phyloP scores from a whole-genome alignment of 208 protist genomes.

The Acanthamoeba castellanii region DNA sequence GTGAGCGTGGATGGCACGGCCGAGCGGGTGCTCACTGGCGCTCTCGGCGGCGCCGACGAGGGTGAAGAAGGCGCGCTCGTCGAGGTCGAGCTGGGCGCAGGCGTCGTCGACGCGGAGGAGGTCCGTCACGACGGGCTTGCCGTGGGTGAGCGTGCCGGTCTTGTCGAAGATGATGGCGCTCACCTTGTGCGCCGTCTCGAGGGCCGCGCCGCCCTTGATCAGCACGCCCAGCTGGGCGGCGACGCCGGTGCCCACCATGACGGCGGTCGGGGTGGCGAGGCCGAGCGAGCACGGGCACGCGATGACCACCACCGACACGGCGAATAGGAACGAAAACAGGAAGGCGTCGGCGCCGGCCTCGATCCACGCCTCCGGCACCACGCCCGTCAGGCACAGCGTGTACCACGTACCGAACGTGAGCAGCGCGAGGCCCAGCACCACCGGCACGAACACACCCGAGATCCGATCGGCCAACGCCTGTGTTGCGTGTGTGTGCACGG shows the following conservation, averaged over 20 bases:
- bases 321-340: conserved; percentile 95
- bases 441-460: conserved; percentile 7
- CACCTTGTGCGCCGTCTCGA: conserved; percentile 92
- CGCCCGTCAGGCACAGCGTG: background rate
- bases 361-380: background rate
- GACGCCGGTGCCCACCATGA: conserved; percentile 98
- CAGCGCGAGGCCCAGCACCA: background rate
- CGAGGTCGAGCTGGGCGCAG: too few species aligned
- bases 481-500: conserved; percentile 68
- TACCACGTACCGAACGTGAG: background rate
- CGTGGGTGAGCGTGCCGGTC: conserved; percentile 96
- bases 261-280: conserved; percentile 96
- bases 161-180: conserved; percentile 96
- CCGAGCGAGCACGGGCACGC: conserved; percentile 97
- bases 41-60: background rate
- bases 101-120: too few species aligned
- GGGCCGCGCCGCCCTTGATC: conserved; percentile 84
- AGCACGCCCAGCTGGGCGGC: conserved; percentile 84
- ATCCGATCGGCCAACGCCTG: background rate
- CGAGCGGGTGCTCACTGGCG: background rate
- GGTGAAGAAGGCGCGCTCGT: background rate
- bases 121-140: conserved; percentile 91
- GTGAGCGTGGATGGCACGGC: background rate
- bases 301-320: conserved; percentile 92
- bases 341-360: conserved; percentile 73